Base-by-base conservation (phyloP, 2,329 filamentous ascomycete genomes). In the Dryadomyces quercus-mongolicae region DNA sequence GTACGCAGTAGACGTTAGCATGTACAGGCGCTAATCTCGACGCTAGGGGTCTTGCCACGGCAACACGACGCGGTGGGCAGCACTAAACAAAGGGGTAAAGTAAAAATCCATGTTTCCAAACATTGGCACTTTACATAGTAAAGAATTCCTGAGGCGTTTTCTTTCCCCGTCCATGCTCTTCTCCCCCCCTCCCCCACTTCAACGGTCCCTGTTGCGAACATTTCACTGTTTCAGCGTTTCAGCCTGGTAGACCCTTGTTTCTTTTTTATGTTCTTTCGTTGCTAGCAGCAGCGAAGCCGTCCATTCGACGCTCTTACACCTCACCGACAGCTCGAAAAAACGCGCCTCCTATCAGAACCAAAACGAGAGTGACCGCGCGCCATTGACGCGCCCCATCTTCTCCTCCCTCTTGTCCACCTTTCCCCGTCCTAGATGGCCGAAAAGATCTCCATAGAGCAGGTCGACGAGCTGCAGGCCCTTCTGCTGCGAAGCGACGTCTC, bases 401-500 rank as follows among this genome's bases (percentile, higher is more conserved):
- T 45, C 43, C 43, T 21, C 18, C 16, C 18, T n/a, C 16, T 45
- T 21, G 20, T 46, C 44, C 44, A 20, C 20, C 15, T 10, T 12
- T 12, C 44, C 3, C 20, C 34, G 15, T 4, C 45, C 31, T 20
- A 47, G 10, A 72, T 72, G 69, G 66, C 65, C 53, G 66, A 67
- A 58, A 62, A 61, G 60, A 62, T 67, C 54, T 63, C 60, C 51
- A 58, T 67, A 59, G 64, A 69, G 55, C 69, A 73, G 65, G 70
- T 71, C 60, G 63, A 68, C 56, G 67, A 71, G 62, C 63, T 74
- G 49, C 61, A 68, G 51, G 62, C 64, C 10, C 60, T 71, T 47
- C 60, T 74, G 49, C 60, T 72, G 40, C 68, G 70, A 66, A 73
- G 75, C 57, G 82, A 82, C 58, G 74, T 77, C 38, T 74, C 80